phyloP scores from a whole-genome alignment of 257 asterid species.

The Asclepias syriaca region DNA sequence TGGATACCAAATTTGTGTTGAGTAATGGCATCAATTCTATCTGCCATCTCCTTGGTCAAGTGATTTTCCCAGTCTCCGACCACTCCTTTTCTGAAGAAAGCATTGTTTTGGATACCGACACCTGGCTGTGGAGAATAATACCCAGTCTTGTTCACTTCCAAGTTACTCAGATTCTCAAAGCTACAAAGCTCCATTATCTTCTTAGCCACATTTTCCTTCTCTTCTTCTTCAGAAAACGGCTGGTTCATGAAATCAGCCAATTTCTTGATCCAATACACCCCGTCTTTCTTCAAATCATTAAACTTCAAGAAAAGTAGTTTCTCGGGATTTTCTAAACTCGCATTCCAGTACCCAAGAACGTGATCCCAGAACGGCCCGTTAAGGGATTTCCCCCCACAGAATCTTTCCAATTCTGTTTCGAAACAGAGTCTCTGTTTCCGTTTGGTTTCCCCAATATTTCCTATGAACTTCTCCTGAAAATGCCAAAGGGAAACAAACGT shows the following conservation, averaged over 20 bases:
- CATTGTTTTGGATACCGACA: not conserved
- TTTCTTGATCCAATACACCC: not conserved
- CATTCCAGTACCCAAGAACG: constrained; percentile 18
- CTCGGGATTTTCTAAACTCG: constrained; percentile 5
- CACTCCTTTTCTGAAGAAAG: constrained; percentile 10
- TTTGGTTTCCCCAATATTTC: not conserved
- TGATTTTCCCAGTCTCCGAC: constrained; percentile 9
- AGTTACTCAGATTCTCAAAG: not conserved
- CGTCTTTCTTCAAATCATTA: constrained; percentile 7
- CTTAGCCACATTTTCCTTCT: not conserved
- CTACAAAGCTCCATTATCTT: not conserved
- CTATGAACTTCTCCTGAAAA: not conserved
- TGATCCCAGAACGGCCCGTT: constrained; percentile 19
- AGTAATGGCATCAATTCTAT: not conserved
- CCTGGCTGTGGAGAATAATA: not conserved
- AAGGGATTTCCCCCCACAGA: not conserved
- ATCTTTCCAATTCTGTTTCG: not conserved
- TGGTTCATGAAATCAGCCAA: constrained; percentile 3
- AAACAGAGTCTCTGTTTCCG: not conserved
- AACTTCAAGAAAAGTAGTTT: constrained; percentile 9
- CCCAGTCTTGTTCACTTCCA: constrained; percentile 13
- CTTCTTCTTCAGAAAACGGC: constrained; percentile 13
- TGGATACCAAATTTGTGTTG: not conserved
- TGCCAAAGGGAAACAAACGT: constrained; percentile 33
- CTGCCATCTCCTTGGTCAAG: not conserved